A percentile compares a stretch with the other conserved stretches of the same genome.
These are phyloP conservation scores for Tephrocybe sp. DNA, from an alignment of 768 basidiomycete species.

Conservation along the genomic window DNA sequence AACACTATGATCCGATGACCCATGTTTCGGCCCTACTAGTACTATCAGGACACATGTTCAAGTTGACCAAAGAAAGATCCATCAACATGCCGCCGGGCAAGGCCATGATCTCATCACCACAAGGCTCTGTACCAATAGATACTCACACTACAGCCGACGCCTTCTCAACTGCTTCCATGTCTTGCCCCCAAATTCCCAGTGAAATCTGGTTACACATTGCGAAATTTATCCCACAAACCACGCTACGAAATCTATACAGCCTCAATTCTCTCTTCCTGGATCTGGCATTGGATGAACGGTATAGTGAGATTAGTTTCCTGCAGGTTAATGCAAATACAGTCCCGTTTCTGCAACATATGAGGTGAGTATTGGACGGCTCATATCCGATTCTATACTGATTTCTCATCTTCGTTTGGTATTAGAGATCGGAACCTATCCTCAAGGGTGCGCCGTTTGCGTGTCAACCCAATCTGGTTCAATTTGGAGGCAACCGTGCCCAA, in stretches of 20 bases:
- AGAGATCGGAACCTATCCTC: constrained; percentile 12
- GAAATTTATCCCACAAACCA: constrained; percentile 16
- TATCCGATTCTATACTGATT: background rate
- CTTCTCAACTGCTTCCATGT: no score
- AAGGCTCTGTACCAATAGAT: no score
- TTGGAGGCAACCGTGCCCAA: constrained; percentile 3
- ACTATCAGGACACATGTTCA: no score
- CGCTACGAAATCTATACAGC: constrained; percentile 18
- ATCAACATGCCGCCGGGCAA: no score
- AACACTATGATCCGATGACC: no score
- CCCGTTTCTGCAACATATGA: constrained; percentile 13
- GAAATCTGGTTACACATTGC: constrained; percentile 21
- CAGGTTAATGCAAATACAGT: constrained; percentile 8
- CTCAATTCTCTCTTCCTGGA: constrained; percentile 19
- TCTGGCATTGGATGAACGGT: constrained; percentile 19
- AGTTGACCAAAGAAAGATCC: no score
- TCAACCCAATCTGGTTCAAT: constrained; percentile 16
- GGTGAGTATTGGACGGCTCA: background rate
- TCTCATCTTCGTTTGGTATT: background rate
- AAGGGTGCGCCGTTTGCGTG: constrained; percentile 14
- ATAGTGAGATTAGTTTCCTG: constrained; percentile 11
- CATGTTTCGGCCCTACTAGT: no score
- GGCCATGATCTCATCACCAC: no score
- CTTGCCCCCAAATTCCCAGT: constrained; percentile 9
- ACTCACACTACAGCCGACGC: no score